Evolutionary conservation across 2,329 filamentous ascomycete genomes (phyloP), one percentile per base, ranked within the genome.

Genomic region (Phyllachora maydis): DNA sequence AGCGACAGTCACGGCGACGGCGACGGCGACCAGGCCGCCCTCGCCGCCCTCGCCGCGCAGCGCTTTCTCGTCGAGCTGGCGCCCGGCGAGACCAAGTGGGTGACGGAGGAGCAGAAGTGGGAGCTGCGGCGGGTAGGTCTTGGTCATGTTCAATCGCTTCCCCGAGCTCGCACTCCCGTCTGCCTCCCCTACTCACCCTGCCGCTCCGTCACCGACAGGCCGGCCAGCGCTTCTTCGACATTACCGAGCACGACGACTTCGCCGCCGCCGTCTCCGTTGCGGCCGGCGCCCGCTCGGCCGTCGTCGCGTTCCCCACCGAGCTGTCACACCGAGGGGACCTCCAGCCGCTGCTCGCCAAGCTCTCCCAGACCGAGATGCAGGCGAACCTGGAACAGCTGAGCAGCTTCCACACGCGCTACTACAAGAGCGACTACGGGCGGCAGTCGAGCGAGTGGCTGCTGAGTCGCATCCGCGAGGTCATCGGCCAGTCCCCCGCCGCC

Each of bases 101-200:
- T 93, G 16, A 90, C 79, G 0, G 85, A 95, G 39, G 78, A 92
- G 17, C 71, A 93, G 53, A 98, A 95, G 51, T 93, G 85, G 82
- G 70, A 73, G 46, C 54, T 95, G 32, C 72, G 76, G 40, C 62
- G 81, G 35, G 82, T 90, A 61, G 28, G 66, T 50, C 20, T 25
- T 4, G 21, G 31, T 22, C 4, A 4, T 10, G 3, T 10, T 18
- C 3, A 18, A 15, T 14, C 5, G n/a, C n/a, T n/a, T n/a, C n/a
- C n/a, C n/a, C n/a, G n/a, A n/a, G n/a, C n/a, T 21, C 6, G 11
- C 15, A 6, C 11, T 7, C 4, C 18, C 16, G 14, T 19, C 12
- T 11, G 5, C 9, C 8, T n/a, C n/a, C n/a, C n/a, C 4, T 22
- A 18, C 33, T 42, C 23, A 38, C 26, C 16, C 16, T 26, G 10